A percentile compares a stretch with the other conserved stretches of the same genome.
Evolutionary conservation across 495 filamentous ascomycete genomes (phyloP).

Genomic region (Penicillium waksmanii): DNA sequence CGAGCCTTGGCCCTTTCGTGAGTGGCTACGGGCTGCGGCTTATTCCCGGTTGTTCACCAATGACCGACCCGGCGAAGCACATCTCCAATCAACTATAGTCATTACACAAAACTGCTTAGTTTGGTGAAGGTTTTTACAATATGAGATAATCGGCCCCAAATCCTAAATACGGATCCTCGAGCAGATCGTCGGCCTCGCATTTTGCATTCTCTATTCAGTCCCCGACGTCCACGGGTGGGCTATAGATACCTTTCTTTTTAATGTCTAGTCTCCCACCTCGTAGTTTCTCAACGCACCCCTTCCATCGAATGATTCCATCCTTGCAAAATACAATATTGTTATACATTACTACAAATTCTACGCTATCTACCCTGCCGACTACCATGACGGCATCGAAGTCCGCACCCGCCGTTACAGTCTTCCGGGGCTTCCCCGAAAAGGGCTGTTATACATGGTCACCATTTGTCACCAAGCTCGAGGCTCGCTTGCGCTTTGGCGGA

Average conservation of each 20-base stretch:
- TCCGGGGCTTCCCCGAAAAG: conserved; percentile 51
- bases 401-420: conserved; percentile 34
- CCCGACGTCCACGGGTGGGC: neutral
- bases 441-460: conserved; percentile 62
- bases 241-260: neutral
- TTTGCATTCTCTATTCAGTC: neutral
- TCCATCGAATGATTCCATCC: neutral
- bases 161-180: neutral
- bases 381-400: conserved; percentile 1
- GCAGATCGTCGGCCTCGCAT: neutral
- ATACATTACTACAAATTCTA: neutral
- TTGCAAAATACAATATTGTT: neutral
- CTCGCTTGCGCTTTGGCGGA: conserved; percentile 58
- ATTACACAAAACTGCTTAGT: no score
- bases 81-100: no score
- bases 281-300: neutral
- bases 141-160: neutral
- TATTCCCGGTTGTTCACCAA: neutral
- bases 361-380: neutral
- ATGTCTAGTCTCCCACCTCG: neutral
- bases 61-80: neutral
- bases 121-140: neutral
- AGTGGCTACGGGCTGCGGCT: neutral
- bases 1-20: neutral
- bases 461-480: conserved; percentile 67